Percentiles rank a stretch among this genome's conserved stretches.
These are phyloP conservation scores for Anisogramma anomala DNA, from an alignment of 2,329 filamentous ascomycete species.

Conservation along the genomic window DNA sequence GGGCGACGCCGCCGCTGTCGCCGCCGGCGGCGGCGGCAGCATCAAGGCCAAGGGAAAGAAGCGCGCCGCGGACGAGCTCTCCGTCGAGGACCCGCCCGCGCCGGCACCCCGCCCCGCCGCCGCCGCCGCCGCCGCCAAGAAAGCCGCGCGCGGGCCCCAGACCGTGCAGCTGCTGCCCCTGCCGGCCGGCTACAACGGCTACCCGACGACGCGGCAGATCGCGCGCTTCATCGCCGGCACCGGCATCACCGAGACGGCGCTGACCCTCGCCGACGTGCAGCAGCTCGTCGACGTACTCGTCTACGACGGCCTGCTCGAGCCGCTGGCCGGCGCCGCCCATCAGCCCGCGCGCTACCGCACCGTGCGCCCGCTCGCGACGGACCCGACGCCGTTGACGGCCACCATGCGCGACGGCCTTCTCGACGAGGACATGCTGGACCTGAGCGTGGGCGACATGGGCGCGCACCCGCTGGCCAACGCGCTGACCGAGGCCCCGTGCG, in stretches of 20 bases:
- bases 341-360: conserved; percentile 42
- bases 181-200: conserved; percentile 58
- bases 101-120: conserved; percentile 21
- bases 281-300: conserved; percentile 80
- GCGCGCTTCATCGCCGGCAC: conserved; percentile 60
- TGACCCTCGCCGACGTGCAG: conserved; percentile 65
- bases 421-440: conserved; percentile 14
- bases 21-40: conserved; percentile 19
- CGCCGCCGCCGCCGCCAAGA: conserved; percentile 16
- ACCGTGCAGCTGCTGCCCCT: conserved; percentile 38
- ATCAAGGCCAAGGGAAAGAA: conserved; percentile 35
- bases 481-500: conserved; percentile 81
- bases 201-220: conserved; percentile 71
- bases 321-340: conserved; percentile 33
- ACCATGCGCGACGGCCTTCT: conserved; percentile 18
- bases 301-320: conserved; percentile 76
- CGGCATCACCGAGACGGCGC: conserved; percentile 58
- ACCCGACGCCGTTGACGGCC: conserved; percentile 20
- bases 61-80: conserved; percentile 37
- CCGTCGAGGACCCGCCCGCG: conserved; percentile 24
- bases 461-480: conserved; percentile 48
- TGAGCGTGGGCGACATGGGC: conserved; percentile 20
- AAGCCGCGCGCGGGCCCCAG: conserved; percentile 5
- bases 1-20: conserved; percentile 25
- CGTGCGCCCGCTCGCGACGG: conserved; percentile 35